A percentile compares a stretch with the other conserved stretches of the same genome.
These are phyloP conservation scores for Rubroboletus satanas DNA, from an alignment of 768 basidiomycete genomes.

Conservation along the genomic window DNA sequence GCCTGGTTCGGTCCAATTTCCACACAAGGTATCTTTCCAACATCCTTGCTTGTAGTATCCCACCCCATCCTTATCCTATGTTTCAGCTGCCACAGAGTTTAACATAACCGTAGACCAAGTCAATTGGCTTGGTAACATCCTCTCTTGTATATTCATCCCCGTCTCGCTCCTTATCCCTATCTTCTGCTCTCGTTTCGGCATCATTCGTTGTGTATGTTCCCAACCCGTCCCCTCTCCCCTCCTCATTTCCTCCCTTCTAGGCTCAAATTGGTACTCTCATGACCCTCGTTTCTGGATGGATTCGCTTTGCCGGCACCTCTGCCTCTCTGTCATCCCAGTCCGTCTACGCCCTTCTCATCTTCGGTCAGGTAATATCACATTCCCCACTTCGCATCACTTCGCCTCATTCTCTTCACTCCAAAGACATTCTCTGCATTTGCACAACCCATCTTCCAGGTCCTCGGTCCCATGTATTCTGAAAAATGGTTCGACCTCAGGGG, in stretches of 20 bases:
- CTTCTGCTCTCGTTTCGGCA: slow-evolving; percentile 54
- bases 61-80: background rate
- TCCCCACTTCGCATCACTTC: background rate
- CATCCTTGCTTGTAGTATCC: background rate
- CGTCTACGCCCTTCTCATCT: slow-evolving; percentile 62
- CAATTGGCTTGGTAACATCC: slow-evolving; percentile 78
- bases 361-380: slow-evolving; percentile 55
- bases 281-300: slow-evolving; percentile 65
- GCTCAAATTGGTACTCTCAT: slow-evolving; percentile 54
- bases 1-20: slow-evolving; percentile 87
- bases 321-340: slow-evolving; percentile 46
- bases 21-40: slow-evolving; percentile 47
- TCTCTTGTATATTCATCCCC: slow-evolving; percentile 60
- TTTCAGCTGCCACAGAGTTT: slow-evolving; percentile 59
- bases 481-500: slow-evolving; percentile 76
- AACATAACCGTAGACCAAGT: slow-evolving; percentile 65
- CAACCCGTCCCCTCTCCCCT: background rate
- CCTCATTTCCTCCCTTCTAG: slow-evolving; percentile 34
- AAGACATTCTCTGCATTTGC: slow-evolving; percentile 62
- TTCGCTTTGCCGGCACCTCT: slow-evolving; percentile 70
- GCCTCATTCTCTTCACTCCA: background rate
- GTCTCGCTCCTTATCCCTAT: slow-evolving; percentile 56
- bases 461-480: slow-evolving; percentile 80
- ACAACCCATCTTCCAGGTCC: slow-evolving; percentile 71
- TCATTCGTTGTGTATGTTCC: slow-evolving; percentile 57